phyloP scores from a whole-genome alignment of 345 rosid species.

The Citrus medica region DNA sequence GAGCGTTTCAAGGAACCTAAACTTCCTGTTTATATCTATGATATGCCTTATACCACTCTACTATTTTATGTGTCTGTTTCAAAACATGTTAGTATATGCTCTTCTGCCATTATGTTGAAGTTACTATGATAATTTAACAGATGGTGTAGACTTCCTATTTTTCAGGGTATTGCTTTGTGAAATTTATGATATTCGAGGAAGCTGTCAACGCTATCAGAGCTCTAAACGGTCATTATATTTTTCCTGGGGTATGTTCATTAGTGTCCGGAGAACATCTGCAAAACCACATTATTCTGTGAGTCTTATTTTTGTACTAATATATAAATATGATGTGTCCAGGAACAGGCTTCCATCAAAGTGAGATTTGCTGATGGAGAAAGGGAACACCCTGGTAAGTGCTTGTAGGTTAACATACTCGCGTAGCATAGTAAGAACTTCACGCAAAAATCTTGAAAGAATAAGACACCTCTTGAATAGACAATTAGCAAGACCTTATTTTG shows the following conservation, averaged over 20 bases:
- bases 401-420: background rate
- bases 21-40: background rate
- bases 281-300: constrained; percentile 3
- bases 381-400: constrained; percentile 53
- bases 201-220: constrained; percentile 71
- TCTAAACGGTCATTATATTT: constrained; percentile 52
- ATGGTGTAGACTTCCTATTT: constrained; percentile 8
- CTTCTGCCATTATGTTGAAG: background rate
- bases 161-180: constrained; percentile 84
- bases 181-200: constrained; percentile 65
- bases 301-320: background rate
- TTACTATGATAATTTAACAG: background rate
- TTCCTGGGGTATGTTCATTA: constrained; percentile 71
- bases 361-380: constrained; percentile 74
- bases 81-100: background rate
- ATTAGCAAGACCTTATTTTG: background rate
- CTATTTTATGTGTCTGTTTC: background rate
- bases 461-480: background rate
- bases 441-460: background rate
- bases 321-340: constrained; percentile 36
- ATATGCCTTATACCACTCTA: background rate
- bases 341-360: constrained; percentile 54
- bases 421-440: background rate
- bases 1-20: background rate
- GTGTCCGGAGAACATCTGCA: background rate